Percentiles rank a stretch among this genome's conserved stretches.
Conservation (phyloP, 192 early-diverging fungal species). For the Pilaira anomala region DNA sequence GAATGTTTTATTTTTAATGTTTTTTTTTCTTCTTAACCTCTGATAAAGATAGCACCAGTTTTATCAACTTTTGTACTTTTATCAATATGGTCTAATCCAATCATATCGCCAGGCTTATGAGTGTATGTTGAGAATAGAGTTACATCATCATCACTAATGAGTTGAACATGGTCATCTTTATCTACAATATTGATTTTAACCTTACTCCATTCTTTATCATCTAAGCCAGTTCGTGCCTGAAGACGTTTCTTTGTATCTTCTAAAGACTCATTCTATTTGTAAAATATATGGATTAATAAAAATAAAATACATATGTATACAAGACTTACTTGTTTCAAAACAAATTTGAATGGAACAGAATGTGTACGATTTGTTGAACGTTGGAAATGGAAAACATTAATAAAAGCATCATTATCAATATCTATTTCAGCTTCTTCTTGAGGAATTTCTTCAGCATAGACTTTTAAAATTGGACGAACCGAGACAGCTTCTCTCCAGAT, state of each 20-base stretch:
- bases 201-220: conserved; percentile 79
- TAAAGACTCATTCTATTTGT: conserved; percentile 60
- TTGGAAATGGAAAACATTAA: conserved; percentile 77
- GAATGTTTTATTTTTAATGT: not conserved
- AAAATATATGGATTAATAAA: not conserved
- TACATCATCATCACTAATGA: conserved; percentile 13
- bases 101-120: conserved; percentile 27
- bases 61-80: conserved; percentile 19
- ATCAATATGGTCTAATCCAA: conserved; percentile 52
- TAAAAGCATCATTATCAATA: conserved; percentile 35
- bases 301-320: not conserved
- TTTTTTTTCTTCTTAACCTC: conserved; percentile 24
- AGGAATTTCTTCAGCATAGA: conserved; percentile 62
- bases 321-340: conserved; percentile 46
- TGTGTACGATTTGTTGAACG: conserved; percentile 66
- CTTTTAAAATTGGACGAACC: conserved; percentile 25
- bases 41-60: conserved; percentile 26
- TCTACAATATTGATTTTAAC: conserved; percentile 54
- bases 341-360: conserved; percentile 82
- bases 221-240: conserved; percentile 65
- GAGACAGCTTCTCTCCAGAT: conserved; percentile 50
- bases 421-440: conserved; percentile 45
- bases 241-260: conserved; percentile 72
- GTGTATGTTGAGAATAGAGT: conserved; percentile 30
- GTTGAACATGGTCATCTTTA: conserved; percentile 13